Evolutionary conservation across 2,329 filamentous ascomycete species (phyloP).

Genomic region (Monosporascus cannonballus): DNA sequence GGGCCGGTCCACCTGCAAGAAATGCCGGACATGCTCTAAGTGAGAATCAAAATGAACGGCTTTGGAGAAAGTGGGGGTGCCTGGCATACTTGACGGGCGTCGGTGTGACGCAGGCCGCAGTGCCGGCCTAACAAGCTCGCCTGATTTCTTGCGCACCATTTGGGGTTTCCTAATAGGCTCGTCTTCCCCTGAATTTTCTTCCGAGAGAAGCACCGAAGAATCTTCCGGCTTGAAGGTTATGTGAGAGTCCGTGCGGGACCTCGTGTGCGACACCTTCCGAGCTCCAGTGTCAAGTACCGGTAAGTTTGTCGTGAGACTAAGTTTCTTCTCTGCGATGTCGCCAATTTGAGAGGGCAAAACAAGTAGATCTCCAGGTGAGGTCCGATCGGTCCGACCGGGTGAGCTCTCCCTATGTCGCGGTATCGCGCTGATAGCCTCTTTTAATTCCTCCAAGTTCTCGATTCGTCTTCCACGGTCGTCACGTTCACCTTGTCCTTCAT

Average conservation of each 20-base stretch:
- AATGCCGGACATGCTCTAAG: constrained; percentile 92
- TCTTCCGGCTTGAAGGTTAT: constrained; percentile 41
- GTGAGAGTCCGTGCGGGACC: constrained; percentile 51
- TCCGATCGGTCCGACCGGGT: constrained; percentile 34
- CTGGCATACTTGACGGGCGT: constrained; percentile 92
- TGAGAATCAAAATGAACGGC: constrained; percentile 98
- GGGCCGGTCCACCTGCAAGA: constrained; percentile 86
- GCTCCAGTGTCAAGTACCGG: constrained; percentile 33
- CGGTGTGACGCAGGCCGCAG: constrained; percentile 73
- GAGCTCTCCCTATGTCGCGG: constrained; percentile 58
- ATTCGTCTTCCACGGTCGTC: constrained; percentile 38
- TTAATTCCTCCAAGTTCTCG: constrained; percentile 59
- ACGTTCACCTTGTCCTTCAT: constrained; percentile 54
- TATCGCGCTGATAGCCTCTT: constrained; percentile 78
- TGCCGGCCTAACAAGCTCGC: constrained; percentile 89
- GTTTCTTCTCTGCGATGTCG: constrained; percentile 30
- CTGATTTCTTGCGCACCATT: constrained; percentile 97
- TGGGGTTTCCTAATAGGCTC: constrained; percentile 64
- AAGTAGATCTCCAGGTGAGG: constrained; percentile 30
- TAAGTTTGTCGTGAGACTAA: constrained; percentile 41
- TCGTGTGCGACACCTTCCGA: constrained; percentile 42
- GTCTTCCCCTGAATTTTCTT: constrained; percentile 57
- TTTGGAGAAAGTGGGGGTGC: constrained; percentile 91
- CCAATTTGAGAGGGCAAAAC: constrained; percentile 30
- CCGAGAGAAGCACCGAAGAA: constrained; percentile 46